These are phyloP conservation scores for Psidium friedrichsthalianum DNA, from an alignment of 345 rosid genomes.

Conservation along the genomic window DNA sequence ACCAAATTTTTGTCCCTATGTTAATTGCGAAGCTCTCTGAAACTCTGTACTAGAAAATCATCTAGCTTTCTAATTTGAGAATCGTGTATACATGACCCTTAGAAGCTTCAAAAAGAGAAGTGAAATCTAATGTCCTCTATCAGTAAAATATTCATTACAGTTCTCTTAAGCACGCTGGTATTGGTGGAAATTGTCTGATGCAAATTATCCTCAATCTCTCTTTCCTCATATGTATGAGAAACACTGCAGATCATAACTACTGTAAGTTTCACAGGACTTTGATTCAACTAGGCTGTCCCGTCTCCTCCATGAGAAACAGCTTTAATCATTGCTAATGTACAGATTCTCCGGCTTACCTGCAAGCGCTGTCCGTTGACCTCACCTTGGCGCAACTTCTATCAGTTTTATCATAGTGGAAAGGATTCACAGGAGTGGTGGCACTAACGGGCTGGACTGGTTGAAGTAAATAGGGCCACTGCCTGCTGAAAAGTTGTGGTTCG, in stretches of 20 bases:
- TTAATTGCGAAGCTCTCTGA: background rate
- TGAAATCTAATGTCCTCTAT: background rate
- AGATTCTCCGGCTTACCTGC: constrained; percentile 27
- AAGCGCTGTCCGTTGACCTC: constrained; percentile 37
- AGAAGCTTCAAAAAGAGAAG: background rate
- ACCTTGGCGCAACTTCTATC: constrained; percentile 27
- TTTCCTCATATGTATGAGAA: background rate
- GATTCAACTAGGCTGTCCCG: background rate
- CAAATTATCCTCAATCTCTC: background rate
- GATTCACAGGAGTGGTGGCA: constrained; percentile 57
- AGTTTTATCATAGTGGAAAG: constrained; percentile 19
- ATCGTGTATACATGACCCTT: background rate
- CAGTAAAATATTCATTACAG: background rate
- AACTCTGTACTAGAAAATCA: background rate
- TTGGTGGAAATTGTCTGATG: background rate
- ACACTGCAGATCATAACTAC: background rate
- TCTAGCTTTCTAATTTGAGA: background rate
- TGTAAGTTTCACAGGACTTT: background rate
- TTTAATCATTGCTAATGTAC: background rate
- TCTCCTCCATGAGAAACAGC: background rate
- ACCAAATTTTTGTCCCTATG: background rate
- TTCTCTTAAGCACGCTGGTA: background rate
- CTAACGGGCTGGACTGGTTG: constrained; percentile 63
- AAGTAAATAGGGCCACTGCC: constrained; percentile 22
- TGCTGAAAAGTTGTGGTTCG: constrained; percentile 37